Conservation (phyloP, 768 basidiomycete species). For the Steccherinum ochraceum region DNA sequence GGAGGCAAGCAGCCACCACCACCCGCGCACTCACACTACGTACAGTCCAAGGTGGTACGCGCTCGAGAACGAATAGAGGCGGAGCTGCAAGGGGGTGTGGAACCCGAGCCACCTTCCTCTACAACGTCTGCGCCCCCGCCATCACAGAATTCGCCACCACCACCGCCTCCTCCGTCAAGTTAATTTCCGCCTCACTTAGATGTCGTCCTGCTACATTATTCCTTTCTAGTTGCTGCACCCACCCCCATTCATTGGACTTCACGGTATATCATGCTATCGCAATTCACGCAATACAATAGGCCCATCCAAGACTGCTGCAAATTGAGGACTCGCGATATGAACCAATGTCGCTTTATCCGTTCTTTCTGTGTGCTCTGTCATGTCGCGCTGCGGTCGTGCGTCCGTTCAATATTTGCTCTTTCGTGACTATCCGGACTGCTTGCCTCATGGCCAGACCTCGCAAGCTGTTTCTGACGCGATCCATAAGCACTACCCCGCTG, state of each 20-base stretch:
- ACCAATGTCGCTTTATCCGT: no score
- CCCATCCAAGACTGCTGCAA: no score
- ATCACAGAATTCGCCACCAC: neutral
- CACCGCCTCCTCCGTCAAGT: neutral
- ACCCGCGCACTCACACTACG: slow-evolving; percentile 74
- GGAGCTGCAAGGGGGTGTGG: slow-evolving; percentile 37
- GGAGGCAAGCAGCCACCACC: slow-evolving; percentile 33
- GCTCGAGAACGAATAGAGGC: slow-evolving; percentile 95
- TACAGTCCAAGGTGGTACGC: slow-evolving; percentile 95
- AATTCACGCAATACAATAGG: no score
- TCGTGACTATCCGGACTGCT: no score
- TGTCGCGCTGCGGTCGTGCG: no score
- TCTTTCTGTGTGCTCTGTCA: no score
- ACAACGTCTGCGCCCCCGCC: neutral
- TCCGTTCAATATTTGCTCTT: no score
- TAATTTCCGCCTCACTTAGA: neutral
- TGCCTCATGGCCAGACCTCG: no score
- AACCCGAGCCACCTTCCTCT: neutral
- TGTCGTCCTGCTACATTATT: neutral
- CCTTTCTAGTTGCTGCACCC: neutral
- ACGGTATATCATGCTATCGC: neutral
- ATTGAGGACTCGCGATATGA: no score
- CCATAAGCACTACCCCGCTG: no score
- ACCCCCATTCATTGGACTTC: neutral
- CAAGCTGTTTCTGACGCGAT: no score